A percentile compares a stretch with the other conserved stretches of the same genome.
phyloP scores from a whole-genome alignment of 148 eudicot species.

The Rhododendron ferrugineum region DNA sequence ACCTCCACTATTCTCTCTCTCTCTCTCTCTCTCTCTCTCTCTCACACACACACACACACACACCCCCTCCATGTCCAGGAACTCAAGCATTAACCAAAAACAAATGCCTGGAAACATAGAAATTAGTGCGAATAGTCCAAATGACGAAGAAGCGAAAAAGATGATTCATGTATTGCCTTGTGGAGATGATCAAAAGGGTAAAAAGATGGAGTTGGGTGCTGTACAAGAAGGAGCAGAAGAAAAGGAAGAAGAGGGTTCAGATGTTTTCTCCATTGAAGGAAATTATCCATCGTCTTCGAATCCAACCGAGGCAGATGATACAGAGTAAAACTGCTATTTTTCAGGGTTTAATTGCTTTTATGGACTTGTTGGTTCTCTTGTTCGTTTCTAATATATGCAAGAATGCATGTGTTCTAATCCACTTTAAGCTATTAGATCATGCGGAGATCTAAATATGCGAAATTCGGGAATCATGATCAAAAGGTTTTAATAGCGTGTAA shows the following conservation, averaged over 20 bases:
- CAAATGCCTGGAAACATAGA: background rate
- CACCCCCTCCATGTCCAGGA: background rate
- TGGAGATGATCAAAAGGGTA: background rate
- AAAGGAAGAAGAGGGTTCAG: background rate
- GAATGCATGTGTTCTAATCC: background rate
- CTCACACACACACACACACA: background rate
- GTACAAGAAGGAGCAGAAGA: background rate
- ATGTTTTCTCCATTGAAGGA: background rate
- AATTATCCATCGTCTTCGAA: background rate
- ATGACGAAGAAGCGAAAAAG: background rate
- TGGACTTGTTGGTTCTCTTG: background rate
- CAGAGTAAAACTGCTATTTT: background rate
- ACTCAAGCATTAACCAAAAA: background rate
- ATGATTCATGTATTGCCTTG: background rate
- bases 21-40: background rate
- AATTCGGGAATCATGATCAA: background rate
- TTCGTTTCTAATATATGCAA: background rate
- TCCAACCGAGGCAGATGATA: background rate
- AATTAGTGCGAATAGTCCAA: background rate
- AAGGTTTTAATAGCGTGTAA: too few species aligned
- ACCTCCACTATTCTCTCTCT: background rate
- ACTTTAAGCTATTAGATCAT: background rate
- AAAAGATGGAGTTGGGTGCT: background rate
- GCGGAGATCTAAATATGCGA: background rate
- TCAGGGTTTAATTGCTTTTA: background rate